phyloP scores from a whole-genome alignment of 2,329 filamentous ascomycete genomes.

The Allantophomopsis lycopodina region DNA sequence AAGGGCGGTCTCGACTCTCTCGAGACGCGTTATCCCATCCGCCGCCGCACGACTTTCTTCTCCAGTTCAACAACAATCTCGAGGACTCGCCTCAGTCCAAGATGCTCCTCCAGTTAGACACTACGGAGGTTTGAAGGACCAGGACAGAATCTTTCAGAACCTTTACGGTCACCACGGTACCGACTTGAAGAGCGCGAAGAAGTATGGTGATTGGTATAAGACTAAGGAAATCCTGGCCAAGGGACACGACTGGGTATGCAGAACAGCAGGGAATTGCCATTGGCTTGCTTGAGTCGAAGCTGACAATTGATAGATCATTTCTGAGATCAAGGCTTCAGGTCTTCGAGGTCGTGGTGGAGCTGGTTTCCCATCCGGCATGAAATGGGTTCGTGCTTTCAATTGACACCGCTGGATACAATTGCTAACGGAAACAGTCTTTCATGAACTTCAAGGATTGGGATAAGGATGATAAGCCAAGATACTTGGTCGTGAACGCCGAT shows the following conservation, averaged over 20 bases:
- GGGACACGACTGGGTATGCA: constrained; percentile 77
- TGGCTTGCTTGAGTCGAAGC: not conserved
- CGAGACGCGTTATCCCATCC: constrained; percentile 14
- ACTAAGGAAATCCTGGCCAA: constrained; percentile 97
- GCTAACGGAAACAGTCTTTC: constrained; percentile 54
- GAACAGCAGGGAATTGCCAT: constrained; percentile 1
- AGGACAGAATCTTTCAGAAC: constrained; percentile 99
- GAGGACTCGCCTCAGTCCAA: constrained; percentile 71
- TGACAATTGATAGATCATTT: constrained; percentile 56
- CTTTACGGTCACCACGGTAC: constrained; percentile 86
- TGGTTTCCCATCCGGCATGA: constrained; percentile 94
- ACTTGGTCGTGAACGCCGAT: constrained; percentile 95
- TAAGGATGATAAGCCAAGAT: constrained; percentile 89
- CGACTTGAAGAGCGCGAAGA: constrained; percentile 87
- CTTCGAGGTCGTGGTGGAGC: constrained; percentile 92
- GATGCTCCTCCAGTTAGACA: constrained; percentile 53
- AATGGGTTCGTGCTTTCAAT: constrained; percentile 63
- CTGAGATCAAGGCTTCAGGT: constrained; percentile 92
- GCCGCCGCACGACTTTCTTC: constrained; percentile 13
- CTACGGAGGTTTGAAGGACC: constrained; percentile 83
- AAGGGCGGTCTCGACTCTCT: constrained; percentile 16
- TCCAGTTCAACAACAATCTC: constrained; percentile 37
- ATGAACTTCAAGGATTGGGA: constrained; percentile 99
- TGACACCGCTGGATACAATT: too few relatives aligned
- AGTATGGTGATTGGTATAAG: constrained; percentile 98